A percentile compares a stretch with the other conserved stretches of the same genome.
These are phyloP conservation scores for Aspergillus puulaauensis DNA, from an alignment of 2,329 filamentous ascomycete genomes.

Conservation along the genomic window DNA sequence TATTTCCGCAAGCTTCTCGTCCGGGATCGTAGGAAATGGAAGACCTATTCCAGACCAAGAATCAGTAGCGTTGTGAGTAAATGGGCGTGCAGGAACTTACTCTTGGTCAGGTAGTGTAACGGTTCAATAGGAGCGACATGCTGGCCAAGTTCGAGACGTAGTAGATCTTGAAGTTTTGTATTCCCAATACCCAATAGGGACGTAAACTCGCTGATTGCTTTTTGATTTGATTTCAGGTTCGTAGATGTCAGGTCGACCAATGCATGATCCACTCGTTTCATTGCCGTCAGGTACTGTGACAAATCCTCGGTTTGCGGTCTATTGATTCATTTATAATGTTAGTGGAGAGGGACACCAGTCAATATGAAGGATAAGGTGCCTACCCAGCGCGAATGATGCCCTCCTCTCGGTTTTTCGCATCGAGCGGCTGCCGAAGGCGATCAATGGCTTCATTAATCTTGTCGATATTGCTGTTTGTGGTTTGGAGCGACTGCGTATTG, in stretches of 20 bases:
- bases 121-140: slow-evolving; percentile 82
- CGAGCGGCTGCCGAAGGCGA: slow-evolving; percentile 81
- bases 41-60: slow-evolving; percentile 43
- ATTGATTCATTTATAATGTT: slow-evolving; percentile 2
- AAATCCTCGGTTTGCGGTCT: slow-evolving; percentile 80
- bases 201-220: slow-evolving; percentile 77
- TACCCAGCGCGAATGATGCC: slow-evolving; percentile 80
- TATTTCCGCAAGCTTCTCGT: slow-evolving; percentile 73
- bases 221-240: slow-evolving; percentile 90
- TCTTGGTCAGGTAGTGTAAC: slow-evolving; percentile 88
- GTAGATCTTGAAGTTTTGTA: slow-evolving; percentile 78
- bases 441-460: slow-evolving; percentile 83
- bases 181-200: slow-evolving; percentile 76
- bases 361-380: slow-evolving; percentile 18
- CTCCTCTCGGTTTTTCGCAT: slow-evolving; percentile 89
- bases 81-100: slow-evolving; percentile 36
- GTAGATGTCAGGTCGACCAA: slow-evolving; percentile 79
- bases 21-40: slow-evolving; percentile 76
- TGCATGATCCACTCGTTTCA: slow-evolving; percentile 86
- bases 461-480: slow-evolving; percentile 87
- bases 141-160: slow-evolving; percentile 75
- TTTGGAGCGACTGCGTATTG: slow-evolving; percentile 85
- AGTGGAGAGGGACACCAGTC: background rate
- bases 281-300: slow-evolving; percentile 79
- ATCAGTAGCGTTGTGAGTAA: slow-evolving; percentile 32